Evolutionary conservation across 2,329 filamentous ascomycete genomes (phyloP), one percentile per base, ranked within the genome.

Genomic region (Colletotrichum chlorophyti): DNA sequence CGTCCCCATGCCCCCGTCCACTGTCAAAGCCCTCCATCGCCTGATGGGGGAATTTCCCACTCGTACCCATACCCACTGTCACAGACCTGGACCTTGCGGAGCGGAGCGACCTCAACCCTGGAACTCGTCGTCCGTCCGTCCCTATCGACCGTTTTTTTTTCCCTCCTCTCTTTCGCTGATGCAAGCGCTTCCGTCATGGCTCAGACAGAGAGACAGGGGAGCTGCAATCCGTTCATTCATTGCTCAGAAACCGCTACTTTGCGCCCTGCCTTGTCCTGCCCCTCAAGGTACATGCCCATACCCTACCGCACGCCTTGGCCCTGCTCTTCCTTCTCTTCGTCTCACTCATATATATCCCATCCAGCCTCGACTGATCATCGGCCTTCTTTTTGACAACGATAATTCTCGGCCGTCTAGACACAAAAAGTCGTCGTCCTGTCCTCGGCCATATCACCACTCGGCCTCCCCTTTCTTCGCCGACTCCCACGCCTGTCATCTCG

Each of bases 1-100:
- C 48, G 29, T 50, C 45, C 51, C 60, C 55, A 62, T 60, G 53
- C 54, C 59, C 59, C 50, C 49, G 55, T 53, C 49, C 58, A 61
- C 58, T 61, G 58, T 63, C 61, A 63, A 63, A 63, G 61, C 61
- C 58, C 61, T 61, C 49, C 61, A 59, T 63, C 53, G 53, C 61
- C 58, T 58, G 53, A 63, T 63, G 53, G 61, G 58, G 57, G 57
- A 61, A 63, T 63, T 58, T 53, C 50, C 37, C 59, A 58, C 40
- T 31, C 26, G 50, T 57, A 48, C 40, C 61, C 58, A 61, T 57
- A 48, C 40, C 61, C 58, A 61, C 53, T 63, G 61, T 63, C 61
- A 49, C 58, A 63, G 61, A 58, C 58, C 61, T 63, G 53, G 61
- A 57, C 52, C 58, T 60, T 46, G 58, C 58, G 58, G 58, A 49